Conservation (phyloP, 208 protist genomes). For the Wallacemonas sp. region DNA sequence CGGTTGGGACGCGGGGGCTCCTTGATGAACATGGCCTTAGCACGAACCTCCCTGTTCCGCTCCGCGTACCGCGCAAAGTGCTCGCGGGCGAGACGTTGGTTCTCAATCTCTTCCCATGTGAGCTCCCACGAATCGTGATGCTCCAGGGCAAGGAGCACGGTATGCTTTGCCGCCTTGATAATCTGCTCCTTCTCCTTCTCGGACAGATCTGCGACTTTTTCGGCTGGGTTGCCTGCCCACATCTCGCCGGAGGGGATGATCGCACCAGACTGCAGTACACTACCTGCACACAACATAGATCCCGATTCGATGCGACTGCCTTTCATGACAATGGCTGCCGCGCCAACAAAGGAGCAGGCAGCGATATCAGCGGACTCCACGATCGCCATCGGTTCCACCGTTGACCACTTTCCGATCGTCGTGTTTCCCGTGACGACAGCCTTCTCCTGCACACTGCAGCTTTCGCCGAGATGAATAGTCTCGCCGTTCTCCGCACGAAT, state of each 20-base stretch:
- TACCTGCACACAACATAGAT: slow-evolving; percentile 84
- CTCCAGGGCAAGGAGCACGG: slow-evolving; percentile 85
- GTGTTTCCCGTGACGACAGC: slow-evolving; percentile 83
- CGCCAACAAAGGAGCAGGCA: slow-evolving; percentile 89
- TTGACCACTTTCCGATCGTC: slow-evolving; percentile 85
- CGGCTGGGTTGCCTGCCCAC: slow-evolving; percentile 90
- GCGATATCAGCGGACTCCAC: slow-evolving; percentile 85
- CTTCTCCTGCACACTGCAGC: slow-evolving; percentile 90
- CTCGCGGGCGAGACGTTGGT: slow-evolving; percentile 77
- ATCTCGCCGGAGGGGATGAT: slow-evolving; percentile 91
- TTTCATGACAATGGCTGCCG: slow-evolving; percentile 83
- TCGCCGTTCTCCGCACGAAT: slow-evolving; percentile 79
- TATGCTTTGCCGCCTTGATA: slow-evolving; percentile 89
- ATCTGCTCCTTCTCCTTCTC: slow-evolving; percentile 88
- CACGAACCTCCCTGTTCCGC: slow-evolving; percentile 68
- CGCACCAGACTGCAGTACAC: slow-evolving; percentile 82
- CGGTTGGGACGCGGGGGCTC: slow-evolving; percentile 82
- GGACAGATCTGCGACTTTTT: slow-evolving; percentile 83
- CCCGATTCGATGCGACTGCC: slow-evolving; percentile 82
- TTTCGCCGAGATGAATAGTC: slow-evolving; percentile 85
- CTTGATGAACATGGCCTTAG: slow-evolving; percentile 89
- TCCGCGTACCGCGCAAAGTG: slow-evolving; percentile 61
- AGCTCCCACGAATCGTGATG: slow-evolving; percentile 89
- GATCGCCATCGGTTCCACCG: slow-evolving; percentile 90
- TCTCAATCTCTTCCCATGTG: slow-evolving; percentile 87